These are phyloP conservation scores for Gnaphalium uliginosum DNA, from an alignment of 129 eudicot species.

Conservation along the genomic window DNA sequence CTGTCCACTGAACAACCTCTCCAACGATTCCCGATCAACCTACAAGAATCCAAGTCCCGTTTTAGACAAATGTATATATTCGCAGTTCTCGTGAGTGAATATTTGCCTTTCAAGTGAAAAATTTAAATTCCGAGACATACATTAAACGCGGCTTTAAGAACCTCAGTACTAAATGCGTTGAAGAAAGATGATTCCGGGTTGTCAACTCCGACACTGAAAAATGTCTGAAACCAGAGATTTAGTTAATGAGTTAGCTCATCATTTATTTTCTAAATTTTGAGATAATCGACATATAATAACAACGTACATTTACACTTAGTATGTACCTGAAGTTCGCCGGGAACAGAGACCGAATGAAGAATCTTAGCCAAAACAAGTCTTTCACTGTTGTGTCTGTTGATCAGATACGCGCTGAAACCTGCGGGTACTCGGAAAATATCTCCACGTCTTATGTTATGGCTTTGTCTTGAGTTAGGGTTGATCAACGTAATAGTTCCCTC, in stretches of 20 bases:
- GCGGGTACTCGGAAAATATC: slow-evolving; percentile 57
- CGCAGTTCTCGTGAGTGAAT: neutral
- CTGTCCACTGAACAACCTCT: slow-evolving; percentile 25
- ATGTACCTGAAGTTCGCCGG: slow-evolving; percentile 61
- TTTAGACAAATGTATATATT: neutral
- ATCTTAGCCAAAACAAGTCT: slow-evolving; percentile 59
- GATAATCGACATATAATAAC: too few relatives aligned
- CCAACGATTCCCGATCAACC: slow-evolving; percentile 41
- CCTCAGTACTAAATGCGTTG: slow-evolving; percentile 58
- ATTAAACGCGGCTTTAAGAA: slow-evolving; percentile 70
- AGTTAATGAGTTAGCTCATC: neutral
- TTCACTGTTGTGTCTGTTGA: slow-evolving; percentile 54
- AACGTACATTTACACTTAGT: too few relatives aligned
- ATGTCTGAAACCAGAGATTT: slow-evolving; percentile 30
- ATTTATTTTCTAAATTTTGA: neutral
- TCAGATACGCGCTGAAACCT: slow-evolving; percentile 50
- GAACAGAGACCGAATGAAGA: slow-evolving; percentile 51
- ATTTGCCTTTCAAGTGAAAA: neutral
- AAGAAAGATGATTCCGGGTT: slow-evolving; percentile 63
- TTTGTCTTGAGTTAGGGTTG: slow-evolving; percentile 41
- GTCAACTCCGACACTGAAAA: slow-evolving; percentile 57
- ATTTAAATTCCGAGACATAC: slow-evolving; percentile 20
- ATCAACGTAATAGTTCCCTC: slow-evolving; percentile 53
- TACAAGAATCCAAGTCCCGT: slow-evolving; percentile 4
- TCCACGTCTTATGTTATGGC: slow-evolving; percentile 54